A percentile compares a stretch with the other conserved stretches of the same genome.
phyloP scores from a whole-genome alignment of 495 filamentous ascomycete genomes.

The Jackrogersella multiformis region DNA sequence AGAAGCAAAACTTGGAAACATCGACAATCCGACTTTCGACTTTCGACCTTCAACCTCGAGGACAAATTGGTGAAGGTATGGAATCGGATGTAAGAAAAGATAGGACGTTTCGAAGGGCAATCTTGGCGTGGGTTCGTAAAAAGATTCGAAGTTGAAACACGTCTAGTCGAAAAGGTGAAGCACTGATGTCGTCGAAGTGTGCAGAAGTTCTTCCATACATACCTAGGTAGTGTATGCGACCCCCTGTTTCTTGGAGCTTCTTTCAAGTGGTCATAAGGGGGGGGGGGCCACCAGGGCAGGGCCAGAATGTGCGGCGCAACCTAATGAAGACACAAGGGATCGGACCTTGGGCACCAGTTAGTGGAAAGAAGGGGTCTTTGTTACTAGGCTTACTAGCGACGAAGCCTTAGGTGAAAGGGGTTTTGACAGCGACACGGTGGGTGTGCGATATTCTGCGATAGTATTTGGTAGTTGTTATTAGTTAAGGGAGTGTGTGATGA shows the following conservation, averaged over 20 bases:
- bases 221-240: conserved; percentile 15
- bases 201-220: conserved; percentile 31
- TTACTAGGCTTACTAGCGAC: background rate
- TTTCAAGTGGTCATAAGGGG: conserved; percentile 32
- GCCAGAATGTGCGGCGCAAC: conserved; percentile 37
- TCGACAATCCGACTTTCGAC: conserved; percentile 3
- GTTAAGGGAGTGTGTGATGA: conserved; percentile 14
- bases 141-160: conserved; percentile 38
- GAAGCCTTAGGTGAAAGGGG: conserved; percentile 29
- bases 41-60: background rate
- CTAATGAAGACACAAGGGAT: conserved; percentile 36
- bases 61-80: conserved; percentile 1
- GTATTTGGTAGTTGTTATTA: background rate
- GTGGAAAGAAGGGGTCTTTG: conserved; percentile 34
- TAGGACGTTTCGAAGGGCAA: conserved; percentile 26
- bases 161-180: conserved; percentile 37
- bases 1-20: conserved; percentile 3
- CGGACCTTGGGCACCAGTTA: conserved; percentile 34
- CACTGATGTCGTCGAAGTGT: conserved; percentile 40
- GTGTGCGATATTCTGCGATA: conserved; percentile 9
- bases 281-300: conserved; percentile 12
- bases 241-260: conserved; percentile 32
- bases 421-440: conserved; percentile 18
- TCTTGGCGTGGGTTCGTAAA: conserved; percentile 23
- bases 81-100: conserved; percentile 7